Conservation (phyloP, 345 rosid species). For the Eucalyptus tenuipes region DNA sequence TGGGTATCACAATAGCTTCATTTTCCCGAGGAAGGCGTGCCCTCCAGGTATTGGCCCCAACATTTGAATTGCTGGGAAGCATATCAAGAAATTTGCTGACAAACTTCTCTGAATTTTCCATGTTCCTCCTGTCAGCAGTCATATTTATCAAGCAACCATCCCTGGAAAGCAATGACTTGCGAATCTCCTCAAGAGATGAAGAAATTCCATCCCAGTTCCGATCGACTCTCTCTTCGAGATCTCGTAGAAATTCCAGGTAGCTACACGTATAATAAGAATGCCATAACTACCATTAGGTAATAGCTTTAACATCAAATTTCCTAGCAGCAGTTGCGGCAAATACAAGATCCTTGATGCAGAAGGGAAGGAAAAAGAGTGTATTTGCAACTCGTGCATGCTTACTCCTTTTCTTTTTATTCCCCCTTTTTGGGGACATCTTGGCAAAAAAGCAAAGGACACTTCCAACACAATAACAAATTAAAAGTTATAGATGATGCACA, state of each 20-base stretch:
- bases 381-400: not conserved
- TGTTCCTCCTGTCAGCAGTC: slow-evolving; percentile 78
- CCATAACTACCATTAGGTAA: not conserved
- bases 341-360: not conserved
- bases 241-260: slow-evolving; percentile 71
- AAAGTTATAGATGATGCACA: not conserved
- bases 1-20: slow-evolving; percentile 93
- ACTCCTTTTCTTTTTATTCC: not conserved
- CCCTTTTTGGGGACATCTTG: not conserved
- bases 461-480: not conserved
- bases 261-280: slow-evolving; percentile 20
- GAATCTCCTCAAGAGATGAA: slow-evolving; percentile 82
- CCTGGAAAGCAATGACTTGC: slow-evolving; percentile 60
- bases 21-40: slow-evolving; percentile 46
- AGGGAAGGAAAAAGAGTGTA: not conserved
- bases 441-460: not conserved
- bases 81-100: slow-evolving; percentile 73
- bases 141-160: slow-evolving; percentile 76
- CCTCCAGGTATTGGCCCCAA: slow-evolving; percentile 39
- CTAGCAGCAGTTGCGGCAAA: not conserved
- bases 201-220: slow-evolving; percentile 86
- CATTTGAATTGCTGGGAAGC: slow-evolving; percentile 58
- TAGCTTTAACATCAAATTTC: not conserved
- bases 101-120: slow-evolving; percentile 39
- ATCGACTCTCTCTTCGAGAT: slow-evolving; percentile 78